A percentile compares a stretch with the other conserved stretches of the same genome.
Evolutionary conservation across 139 green algal species (phyloP).

Genomic region (Volvox africanus): DNA sequence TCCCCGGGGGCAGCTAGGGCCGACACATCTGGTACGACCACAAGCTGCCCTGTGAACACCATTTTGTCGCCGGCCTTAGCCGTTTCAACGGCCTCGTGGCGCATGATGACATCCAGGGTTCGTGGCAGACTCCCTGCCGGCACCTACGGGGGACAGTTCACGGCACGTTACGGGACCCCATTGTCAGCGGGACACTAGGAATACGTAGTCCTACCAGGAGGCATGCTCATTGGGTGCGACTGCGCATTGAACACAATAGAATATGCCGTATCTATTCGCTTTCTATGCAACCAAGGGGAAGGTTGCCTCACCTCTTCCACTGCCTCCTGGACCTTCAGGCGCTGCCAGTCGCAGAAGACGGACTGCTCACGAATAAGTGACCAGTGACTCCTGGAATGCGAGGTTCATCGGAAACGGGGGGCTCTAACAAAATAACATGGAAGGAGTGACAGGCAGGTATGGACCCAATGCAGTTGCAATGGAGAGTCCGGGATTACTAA

Average conservation of each 20-base stretch:
- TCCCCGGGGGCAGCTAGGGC: conserved; percentile 76
- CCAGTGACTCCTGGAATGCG: conserved; percentile 76
- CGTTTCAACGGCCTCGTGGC: conserved; percentile 93
- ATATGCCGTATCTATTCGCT: no score
- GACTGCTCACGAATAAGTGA: conserved; percentile 89
- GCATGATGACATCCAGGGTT: conserved; percentile 96
- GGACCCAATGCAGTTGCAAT: no score
- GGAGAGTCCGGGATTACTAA: conserved; percentile 57
- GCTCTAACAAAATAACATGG: no score
- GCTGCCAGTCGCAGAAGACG: conserved; percentile 99
- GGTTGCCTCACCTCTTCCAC: conserved; percentile 84
- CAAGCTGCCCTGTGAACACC: conserved; percentile 92
- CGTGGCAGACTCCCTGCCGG: conserved; percentile 94
- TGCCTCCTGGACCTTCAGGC: conserved; percentile 95
- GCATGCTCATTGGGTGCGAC: no score
- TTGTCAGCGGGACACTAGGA: no score
- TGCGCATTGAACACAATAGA: no score
- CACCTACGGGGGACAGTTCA: conserved; percentile 68
- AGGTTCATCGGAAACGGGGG: not conserved
- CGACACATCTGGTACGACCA: conserved; percentile 95
- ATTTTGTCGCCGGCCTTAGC: conserved; percentile 96
- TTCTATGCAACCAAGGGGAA: no score
- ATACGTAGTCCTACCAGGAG: no score
- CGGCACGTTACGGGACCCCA: no score
- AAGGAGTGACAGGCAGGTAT: no score